Evolutionary conservation across 1,284 basidiomycete species (phyloP), one percentile per base, ranked within the genome.

Genomic region (Malassezia restricta): DNA sequence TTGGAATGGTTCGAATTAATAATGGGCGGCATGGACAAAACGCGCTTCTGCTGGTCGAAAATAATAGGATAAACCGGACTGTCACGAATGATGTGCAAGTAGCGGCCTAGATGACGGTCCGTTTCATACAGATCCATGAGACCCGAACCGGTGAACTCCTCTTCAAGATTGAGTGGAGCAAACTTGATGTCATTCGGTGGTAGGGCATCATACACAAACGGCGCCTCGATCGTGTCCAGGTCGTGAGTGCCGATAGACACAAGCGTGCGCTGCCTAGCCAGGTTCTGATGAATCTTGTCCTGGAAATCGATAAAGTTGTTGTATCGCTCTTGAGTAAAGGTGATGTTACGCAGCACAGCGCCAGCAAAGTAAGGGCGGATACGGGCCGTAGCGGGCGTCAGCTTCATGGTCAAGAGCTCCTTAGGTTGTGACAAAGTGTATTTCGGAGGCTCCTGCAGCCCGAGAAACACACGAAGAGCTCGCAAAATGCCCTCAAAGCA

Each of bases 181-280:
- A 94, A 94, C 70, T 85, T 86, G 79, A 95, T 96, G 64, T 89
- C 78, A 62, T 84, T 83, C 3, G 92, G 92, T 39, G 86, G 78
- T 59, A 81, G 79, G 28, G 91, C 94, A 74, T 94, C 85, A 73
- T 98, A 99, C n/a, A 72, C 74, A 80, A 92, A 94, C 8, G 91
- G 89, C 6, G 82, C 79, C 62, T 82, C 78, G 56, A 99, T 77
- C 1, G 86, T 90, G 75, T 94, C 89, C 40, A 98, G 76, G 76
- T 99, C 94, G 67, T 99, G 94, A 3, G 94, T 98, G 52, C 94
- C 94, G 63, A 99, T 95, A 15, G 94, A 83, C 35, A 95, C 94
- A 39, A 99, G 81, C 65, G 86, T 87, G 53, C 94, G 79, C 62
- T 86, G 79, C 49, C 94, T 79, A 65, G 87, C 92, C 41, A 99